Conservation (phyloP, 441 rosid species). For the Euphorbia celastroides region DNA sequence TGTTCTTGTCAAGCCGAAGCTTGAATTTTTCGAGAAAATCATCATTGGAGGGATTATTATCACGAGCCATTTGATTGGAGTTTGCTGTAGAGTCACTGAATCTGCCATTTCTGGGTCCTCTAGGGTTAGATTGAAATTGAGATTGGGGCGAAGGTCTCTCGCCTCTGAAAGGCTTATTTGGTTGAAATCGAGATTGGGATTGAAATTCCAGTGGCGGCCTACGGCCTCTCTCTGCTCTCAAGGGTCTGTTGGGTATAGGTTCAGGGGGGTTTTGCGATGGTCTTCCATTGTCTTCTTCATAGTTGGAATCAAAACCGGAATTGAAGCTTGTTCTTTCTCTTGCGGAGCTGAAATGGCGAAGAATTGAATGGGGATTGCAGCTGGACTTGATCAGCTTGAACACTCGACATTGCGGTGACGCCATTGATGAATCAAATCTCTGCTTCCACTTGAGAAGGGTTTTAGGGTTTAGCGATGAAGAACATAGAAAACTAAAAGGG, state of each 20-base stretch:
- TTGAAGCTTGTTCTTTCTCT: conserved; percentile 5
- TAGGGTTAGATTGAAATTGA: background rate
- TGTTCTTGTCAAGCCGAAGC: conserved; percentile 37
- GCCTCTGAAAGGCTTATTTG: background rate
- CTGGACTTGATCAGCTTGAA: conserved; percentile 10
- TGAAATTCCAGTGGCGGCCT: background rate
- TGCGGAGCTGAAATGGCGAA: conserved; percentile 26
- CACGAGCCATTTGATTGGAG: background rate
- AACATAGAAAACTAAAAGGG: background rate
- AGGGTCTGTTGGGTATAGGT: conserved; percentile 50
- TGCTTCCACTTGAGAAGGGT: background rate
- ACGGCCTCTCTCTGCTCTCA: conserved; percentile 40
- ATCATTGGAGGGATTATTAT: conserved; percentile 21
- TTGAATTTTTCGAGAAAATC: conserved; percentile 67
- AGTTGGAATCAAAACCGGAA: background rate
- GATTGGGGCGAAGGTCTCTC: background rate
- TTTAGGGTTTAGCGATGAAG: background rate
- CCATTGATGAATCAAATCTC: conserved; percentile 15
- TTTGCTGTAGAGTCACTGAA: background rate
- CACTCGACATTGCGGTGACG: conserved; percentile 15
- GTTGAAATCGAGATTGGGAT: background rate
- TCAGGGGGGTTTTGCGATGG: conserved; percentile 35
- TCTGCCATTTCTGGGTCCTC: conserved; percentile 3
- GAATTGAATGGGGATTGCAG: conserved; percentile 2
- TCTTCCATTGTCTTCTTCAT: conserved; percentile 1